Evolutionary conservation across 352 stramenopile species (phyloP).

Genomic region (Peronospora farinosa): DNA sequence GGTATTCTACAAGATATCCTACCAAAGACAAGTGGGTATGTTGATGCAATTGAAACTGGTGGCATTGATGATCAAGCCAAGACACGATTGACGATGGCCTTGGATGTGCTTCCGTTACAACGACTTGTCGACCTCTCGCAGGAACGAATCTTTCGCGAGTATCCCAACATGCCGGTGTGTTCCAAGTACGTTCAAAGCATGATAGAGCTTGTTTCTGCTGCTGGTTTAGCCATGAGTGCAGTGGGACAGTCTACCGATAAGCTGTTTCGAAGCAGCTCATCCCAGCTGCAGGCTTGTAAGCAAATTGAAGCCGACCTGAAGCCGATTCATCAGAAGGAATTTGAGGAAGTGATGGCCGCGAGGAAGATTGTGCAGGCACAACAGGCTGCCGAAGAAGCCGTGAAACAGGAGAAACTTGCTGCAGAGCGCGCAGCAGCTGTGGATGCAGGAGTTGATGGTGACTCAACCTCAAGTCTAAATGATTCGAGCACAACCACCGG

Average conservation of each 20-base stretch:
- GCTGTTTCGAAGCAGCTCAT: slow-evolving; percentile 44
- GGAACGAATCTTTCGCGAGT: slow-evolving; percentile 73
- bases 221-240: slow-evolving; percentile 50
- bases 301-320: slow-evolving; percentile 61
- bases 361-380: slow-evolving; percentile 40
- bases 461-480: slow-evolving; percentile 19
- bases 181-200: slow-evolving; percentile 85
- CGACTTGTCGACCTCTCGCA: slow-evolving; percentile 67
- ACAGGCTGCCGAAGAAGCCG: slow-evolving; percentile 42
- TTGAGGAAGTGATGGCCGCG: slow-evolving; percentile 44
- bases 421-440: slow-evolving; percentile 36
- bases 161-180: slow-evolving; percentile 64
- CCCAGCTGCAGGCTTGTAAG: slow-evolving; percentile 44
- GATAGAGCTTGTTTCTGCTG: slow-evolving; percentile 71
- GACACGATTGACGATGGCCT: slow-evolving; percentile 27
- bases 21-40: slow-evolving; percentile 27
- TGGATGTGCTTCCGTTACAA: slow-evolving; percentile 55
- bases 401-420: slow-evolving; percentile 37
- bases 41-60: slow-evolving; percentile 9
- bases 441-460: slow-evolving; percentile 17
- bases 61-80: slow-evolving; percentile 28
- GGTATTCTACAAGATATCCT: slow-evolving; percentile 77
- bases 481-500: slow-evolving; percentile 9
- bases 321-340: slow-evolving; percentile 60
- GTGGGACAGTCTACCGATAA: slow-evolving; percentile 43